Evolutionary conservation across 257 asterid species (phyloP), one percentile per base, ranked within the genome.

Genomic region (Solanum virginianum): DNA sequence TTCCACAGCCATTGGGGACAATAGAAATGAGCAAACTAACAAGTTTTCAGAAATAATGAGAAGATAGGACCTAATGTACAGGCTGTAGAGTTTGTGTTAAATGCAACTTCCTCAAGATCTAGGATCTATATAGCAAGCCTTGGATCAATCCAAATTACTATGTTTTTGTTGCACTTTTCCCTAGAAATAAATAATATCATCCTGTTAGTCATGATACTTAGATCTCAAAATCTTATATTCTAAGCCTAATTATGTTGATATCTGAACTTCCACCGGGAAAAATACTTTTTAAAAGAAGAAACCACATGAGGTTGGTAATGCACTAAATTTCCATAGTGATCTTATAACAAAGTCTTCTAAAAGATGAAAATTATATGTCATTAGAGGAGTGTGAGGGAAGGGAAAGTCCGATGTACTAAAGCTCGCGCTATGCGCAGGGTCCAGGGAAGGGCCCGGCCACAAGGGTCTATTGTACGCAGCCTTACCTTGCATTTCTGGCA

Each of bases 1-100:
- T 92, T 80, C 88, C 91, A 7, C 90, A 87, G 87, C 94, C 94
- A 80, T 65, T 92, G 82, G 92, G 90, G 81, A 32, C 88, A 80
- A 87, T 84, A 83, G 92, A 85, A 81, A 72, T 90, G 47, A 87
- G 91, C 89, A 90, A 90, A 85, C 87, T 86, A 17, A 83, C 87
- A 56, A 86, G 81, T 86, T 87, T 74, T 84, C 87, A 91, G 80
- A 91, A 91, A 87, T 90, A 88, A 53, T 15, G 63, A 51, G 24
- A 49, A 47, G 43, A 15, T 5, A 51, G 10, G 1, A 24, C 81
- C 45, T 47, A 72, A 74, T 74, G 41, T 74, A 45, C 60, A 75
- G 81, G 81, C 43, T 51, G 47, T 41, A 77, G 17, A 51, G 65
- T 51, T 77, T 29, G 82, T 77, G 82, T 53, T 26, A 62, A 72